Base-by-base conservation (phyloP, 768 basidiomycete genomes). In the Scleroderma citrinum region DNA sequence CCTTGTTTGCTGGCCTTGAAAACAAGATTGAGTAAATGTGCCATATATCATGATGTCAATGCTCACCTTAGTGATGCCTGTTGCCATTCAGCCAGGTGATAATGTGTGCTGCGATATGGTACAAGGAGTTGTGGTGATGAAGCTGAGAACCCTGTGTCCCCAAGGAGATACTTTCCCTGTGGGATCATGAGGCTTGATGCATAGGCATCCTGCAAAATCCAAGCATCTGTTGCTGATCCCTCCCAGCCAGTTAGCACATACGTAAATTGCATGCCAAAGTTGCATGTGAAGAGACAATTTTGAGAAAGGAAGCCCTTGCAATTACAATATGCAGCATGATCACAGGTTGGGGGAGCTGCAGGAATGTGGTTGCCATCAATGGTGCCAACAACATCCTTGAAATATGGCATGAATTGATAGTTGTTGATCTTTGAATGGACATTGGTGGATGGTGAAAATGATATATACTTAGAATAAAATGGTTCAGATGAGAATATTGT, bases 81-180 rank as follows among this genome's bases (percentile, higher is more conserved):
- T 8, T 20, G n/a, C 66, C 68, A 72, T 57, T 71, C 68, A 20
- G 52, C 57, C 29, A 71, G 59, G 49, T 73, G 69, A 60, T 74
- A 72, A 6, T 59, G 56, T 12, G 67, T 63, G 49, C 66, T 62
- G 21, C 56, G 56, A 45, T 71, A 73, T 20, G 71, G 73, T 1
- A 71, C 60, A 3, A 74, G 55, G 0, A 72, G 58, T 1, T 55
- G 26, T 48, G 66, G 21, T 17, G 35, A 29, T 19, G 30, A 40
- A 10, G 52, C 26, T 29, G 26, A 8, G 37, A 49, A 59, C 1
- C 58, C 57, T 14, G 51, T 50, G 23, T 54, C 52, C 0, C 40
- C 50, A 34, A 58, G 52, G 29, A 51, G 54, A 37, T 54, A 56
- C 14, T 46, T 44, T 1, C 34, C 48, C 1, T 10, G 0, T 3